Percentiles rank a stretch among this genome's conserved stretches.
These are phyloP conservation scores for Diphasiastrum complanatum DNA, from an alignment of 83 land plant species.

Conservation along the genomic window DNA sequence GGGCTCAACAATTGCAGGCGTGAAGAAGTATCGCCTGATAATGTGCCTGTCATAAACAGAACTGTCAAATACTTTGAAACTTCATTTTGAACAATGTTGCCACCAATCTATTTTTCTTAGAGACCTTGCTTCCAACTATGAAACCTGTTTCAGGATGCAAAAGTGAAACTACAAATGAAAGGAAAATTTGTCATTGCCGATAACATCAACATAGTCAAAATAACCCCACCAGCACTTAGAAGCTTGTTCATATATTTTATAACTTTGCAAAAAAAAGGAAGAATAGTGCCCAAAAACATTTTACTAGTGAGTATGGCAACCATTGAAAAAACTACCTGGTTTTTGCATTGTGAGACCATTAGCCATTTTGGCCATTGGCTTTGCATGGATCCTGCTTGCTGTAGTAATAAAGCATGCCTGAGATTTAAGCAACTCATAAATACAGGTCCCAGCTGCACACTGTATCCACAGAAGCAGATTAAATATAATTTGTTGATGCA, in stretches of 20 bases:
- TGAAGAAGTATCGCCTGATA: slow-evolving; percentile 8
- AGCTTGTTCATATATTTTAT: too few species aligned
- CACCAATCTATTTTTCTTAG: too few species aligned
- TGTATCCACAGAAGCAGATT: slow-evolving; percentile 14
- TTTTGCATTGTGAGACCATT: not conserved
- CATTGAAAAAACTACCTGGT: not conserved
- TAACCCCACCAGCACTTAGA: too few species aligned
- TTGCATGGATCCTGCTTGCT: not conserved
- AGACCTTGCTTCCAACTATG: too few species aligned
- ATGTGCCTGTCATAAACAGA: not conserved
- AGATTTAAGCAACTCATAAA: slow-evolving; percentile 18
- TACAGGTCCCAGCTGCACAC: slow-evolving; percentile 24
- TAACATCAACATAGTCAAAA: too few species aligned
- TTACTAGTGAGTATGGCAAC: not conserved
- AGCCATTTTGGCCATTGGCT: slow-evolving; percentile 11
- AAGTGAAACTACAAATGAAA: too few species aligned
- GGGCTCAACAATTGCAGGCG: slow-evolving; percentile 11
- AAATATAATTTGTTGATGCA: too few species aligned
- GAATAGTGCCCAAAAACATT: slow-evolving; percentile 3
- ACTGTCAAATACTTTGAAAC: too few species aligned
- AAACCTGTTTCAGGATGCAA: too few species aligned
- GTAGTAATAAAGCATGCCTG: slow-evolving; percentile 12
- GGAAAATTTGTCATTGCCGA: too few species aligned
- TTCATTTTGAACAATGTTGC: too few species aligned
- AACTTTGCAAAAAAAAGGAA: too few species aligned